Conservation (phyloP, 768 basidiomycete genomes). For the Fibroporia radiculosa region DNA sequence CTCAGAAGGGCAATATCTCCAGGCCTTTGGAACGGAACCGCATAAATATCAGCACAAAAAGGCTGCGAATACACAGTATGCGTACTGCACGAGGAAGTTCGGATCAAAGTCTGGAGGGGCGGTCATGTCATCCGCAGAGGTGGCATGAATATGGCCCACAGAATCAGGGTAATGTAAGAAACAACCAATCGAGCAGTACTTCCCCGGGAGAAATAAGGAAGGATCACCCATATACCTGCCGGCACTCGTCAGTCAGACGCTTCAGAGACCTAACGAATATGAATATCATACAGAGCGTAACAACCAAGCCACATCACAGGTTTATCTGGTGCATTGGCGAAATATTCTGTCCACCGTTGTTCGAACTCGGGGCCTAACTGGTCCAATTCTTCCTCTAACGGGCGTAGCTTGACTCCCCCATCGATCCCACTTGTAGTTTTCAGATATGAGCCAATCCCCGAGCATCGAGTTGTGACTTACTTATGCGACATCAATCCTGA, state of each 20-base stretch:
- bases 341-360: conserved; percentile 42
- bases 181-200: conserved; percentile 23
- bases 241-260: not conserved
- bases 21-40: conserved; percentile 9
- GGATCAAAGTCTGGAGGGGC: conserved; percentile 38
- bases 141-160: conserved; percentile 41
- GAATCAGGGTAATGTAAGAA: conserved; percentile 39
- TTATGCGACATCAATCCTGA: conserved; percentile 47
- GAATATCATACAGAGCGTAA: conserved; percentile 30
- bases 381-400: conserved; percentile 39
- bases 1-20: conserved; percentile 33
- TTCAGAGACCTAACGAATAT: not conserved
- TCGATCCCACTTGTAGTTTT: conserved; percentile 36
- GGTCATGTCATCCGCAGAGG: conserved; percentile 31
- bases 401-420: conserved; percentile 50
- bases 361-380: conserved; percentile 42
- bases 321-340: conserved; percentile 45
- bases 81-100: conserved; percentile 37
- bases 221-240: conserved; percentile 21
- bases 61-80: not conserved
- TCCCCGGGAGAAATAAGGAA: conserved; percentile 13
- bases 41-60: not conserved
- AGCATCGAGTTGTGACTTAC: conserved; percentile 24
- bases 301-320: conserved; percentile 39
- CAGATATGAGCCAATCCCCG: not conserved